These are phyloP conservation scores for Tolypocladium amazonense DNA, from an alignment of 2,329 filamentous ascomycete species.

Conservation along the genomic window DNA sequence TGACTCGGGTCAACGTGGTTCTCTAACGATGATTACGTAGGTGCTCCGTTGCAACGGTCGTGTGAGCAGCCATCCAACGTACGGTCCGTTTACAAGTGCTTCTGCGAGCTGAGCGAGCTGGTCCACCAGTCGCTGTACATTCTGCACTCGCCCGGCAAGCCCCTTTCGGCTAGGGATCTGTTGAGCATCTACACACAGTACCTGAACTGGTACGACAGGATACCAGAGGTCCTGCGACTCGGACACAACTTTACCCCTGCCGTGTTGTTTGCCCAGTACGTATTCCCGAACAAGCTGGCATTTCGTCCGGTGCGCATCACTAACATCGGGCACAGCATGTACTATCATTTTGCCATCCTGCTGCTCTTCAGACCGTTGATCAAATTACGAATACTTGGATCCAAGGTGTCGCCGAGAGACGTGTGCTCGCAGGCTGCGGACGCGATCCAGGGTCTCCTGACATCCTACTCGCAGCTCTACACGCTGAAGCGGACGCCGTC, in stretches of 20 bases:
- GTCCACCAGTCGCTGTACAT: constrained; percentile 62
- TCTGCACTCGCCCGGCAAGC: constrained; percentile 59
- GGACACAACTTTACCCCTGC: constrained; percentile 63
- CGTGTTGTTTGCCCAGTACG: constrained; percentile 65
- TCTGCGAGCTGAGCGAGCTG: constrained; percentile 63
- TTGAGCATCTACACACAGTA: constrained; percentile 58
- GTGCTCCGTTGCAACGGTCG: constrained; percentile 40
- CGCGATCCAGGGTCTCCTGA: constrained; percentile 44
- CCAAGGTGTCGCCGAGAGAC: constrained; percentile 51
- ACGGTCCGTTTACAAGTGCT: constrained; percentile 55
- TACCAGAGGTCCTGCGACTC: constrained; percentile 53
- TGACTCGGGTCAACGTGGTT: not conserved
- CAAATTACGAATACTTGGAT: constrained; percentile 51
- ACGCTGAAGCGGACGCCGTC: constrained; percentile 48
- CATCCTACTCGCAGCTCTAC: constrained; percentile 48
- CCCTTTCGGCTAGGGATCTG: constrained; percentile 52
- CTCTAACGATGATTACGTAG: constrained; percentile 18
- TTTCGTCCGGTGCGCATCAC: not conserved
- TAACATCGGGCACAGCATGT: constrained; percentile 39
- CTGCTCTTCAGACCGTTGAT: constrained; percentile 67
- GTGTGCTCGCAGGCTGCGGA: constrained; percentile 54
- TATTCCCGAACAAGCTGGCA: not conserved
- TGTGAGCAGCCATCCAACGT: constrained; percentile 57
- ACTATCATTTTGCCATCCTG: constrained; percentile 59
- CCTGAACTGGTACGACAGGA: constrained; percentile 58